Evolutionary conservation across 192 early-diverging fungal genomes (phyloP).

Genomic region (Entomortierella lignicola): DNA sequence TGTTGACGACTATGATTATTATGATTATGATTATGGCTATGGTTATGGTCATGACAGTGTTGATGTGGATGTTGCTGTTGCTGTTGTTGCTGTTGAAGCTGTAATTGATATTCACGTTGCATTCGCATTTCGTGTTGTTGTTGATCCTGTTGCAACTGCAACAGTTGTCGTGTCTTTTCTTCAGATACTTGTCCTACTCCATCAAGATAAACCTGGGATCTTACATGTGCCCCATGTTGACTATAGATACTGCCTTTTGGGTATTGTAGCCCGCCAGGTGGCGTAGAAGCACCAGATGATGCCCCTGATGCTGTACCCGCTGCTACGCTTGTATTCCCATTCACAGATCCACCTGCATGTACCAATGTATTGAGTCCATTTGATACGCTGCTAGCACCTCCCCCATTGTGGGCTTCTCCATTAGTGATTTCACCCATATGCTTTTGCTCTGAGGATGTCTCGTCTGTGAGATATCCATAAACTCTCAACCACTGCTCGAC

Average conservation of each 20-base stretch:
- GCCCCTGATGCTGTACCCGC: constrained; percentile 9
- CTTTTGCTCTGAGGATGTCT: neutral
- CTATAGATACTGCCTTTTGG: constrained; percentile 12
- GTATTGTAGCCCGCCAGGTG: constrained; percentile 6
- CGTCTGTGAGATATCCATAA: constrained; percentile 25
- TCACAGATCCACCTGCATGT: neutral
- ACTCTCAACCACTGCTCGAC: constrained; percentile 39
- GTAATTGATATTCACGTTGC: constrained; percentile 25
- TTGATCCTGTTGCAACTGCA: constrained; percentile 24
- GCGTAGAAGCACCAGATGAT: constrained; percentile 22
- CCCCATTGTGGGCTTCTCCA: neutral
- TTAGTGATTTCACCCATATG: neutral
- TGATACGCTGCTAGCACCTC: too few relatives aligned
- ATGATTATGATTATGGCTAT: constrained; percentile 5
- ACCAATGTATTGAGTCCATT: neutral
- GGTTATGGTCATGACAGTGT: neutral
- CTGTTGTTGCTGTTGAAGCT: constrained; percentile 17
- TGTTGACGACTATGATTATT: neutral
- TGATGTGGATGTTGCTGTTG: constrained; percentile 7
- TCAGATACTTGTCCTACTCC: constrained; percentile 10
- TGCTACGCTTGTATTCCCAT: neutral
- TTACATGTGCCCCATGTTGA: constrained; percentile 10
- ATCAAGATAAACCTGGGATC: constrained; percentile 21
- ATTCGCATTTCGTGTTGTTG: constrained; percentile 28
- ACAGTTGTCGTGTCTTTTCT: constrained; percentile 27